Percentiles rank a stretch among this genome's conserved stretches.
These are phyloP conservation scores for Anaeramoeba ignava DNA, from an alignment of 78 protist species.

Conservation along the genomic window DNA sequence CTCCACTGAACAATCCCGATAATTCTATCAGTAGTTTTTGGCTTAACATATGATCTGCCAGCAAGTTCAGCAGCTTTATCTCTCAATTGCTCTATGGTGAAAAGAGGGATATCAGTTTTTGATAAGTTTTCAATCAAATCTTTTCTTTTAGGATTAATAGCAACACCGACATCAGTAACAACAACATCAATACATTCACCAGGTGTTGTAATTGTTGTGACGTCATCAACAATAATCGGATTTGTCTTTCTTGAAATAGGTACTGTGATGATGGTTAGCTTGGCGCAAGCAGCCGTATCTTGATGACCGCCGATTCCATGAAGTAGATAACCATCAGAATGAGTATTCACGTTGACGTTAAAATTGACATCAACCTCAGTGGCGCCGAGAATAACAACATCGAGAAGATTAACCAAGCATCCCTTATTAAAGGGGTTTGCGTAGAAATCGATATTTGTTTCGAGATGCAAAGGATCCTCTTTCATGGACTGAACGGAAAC, in stretches of 20 bases:
- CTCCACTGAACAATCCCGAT: conserved; percentile 19
- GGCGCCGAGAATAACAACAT: conserved; percentile 14
- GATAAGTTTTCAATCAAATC: conserved; percentile 9
- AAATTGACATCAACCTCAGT: conserved; percentile 23
- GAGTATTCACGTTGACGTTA: conserved; percentile 17
- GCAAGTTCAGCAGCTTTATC: not conserved
- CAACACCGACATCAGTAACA: conserved; percentile 18
- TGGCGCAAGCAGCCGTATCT: conserved; percentile 26
- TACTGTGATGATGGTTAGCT: conserved; percentile 11
- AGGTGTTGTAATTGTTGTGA: conserved; percentile 18
- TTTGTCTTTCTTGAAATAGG: conserved; percentile 9
- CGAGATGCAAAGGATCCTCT: conserved; percentile 5
- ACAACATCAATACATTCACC: conserved; percentile 21
- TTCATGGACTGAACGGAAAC: conserved; percentile 7
- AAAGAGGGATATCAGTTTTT: not conserved
- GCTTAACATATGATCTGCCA: conserved; percentile 6
- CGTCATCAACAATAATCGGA: conserved; percentile 3
- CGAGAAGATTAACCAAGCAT: conserved; percentile 5
- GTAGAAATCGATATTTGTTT: conserved; percentile 15
- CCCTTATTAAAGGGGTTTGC: conserved; percentile 15
- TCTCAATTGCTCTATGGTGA: conserved; percentile 6
- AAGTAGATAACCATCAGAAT: conserved; percentile 7
- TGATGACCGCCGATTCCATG: conserved; percentile 21
- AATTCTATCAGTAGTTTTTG: conserved; percentile 4
- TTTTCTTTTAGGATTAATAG: conserved; percentile 16